Conservation (phyloP, 305 asterid species). For the Lippia alba region DNA sequence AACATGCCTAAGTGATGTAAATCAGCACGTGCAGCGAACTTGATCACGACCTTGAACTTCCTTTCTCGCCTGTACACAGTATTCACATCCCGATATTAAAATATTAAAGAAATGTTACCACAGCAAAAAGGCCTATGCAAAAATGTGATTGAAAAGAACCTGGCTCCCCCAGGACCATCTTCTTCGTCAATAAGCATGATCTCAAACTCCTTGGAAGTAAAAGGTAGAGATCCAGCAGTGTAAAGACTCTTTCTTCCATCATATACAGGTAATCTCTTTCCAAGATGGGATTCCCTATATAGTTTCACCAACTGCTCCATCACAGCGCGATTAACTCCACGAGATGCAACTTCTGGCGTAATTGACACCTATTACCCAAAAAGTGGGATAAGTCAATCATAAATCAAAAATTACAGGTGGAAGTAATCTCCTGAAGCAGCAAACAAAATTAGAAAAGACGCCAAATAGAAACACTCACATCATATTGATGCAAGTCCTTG, state of each 20-base stretch:
- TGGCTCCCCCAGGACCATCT: conserved; percentile 65
- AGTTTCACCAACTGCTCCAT: conserved; percentile 73
- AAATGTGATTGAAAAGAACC: conserved; percentile 43
- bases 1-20: conserved; percentile 95
- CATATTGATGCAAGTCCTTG: conserved; percentile 93
- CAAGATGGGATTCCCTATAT: conserved; percentile 81
- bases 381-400: conserved; percentile 12
- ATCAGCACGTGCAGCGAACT: conserved; percentile 94
- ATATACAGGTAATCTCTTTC: conserved; percentile 85
- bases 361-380: conserved; percentile 64
- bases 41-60: conserved; percentile 83
- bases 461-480: conserved; percentile 50
- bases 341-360: conserved; percentile 77
- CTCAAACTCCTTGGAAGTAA: conserved; percentile 69
- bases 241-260: conserved; percentile 94
- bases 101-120: conserved; percentile 8
- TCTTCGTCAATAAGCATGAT: conserved; percentile 79
- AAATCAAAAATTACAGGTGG: neutral
- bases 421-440: neutral
- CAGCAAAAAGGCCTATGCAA: neutral
- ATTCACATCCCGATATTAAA: conserved; percentile 13
- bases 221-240: conserved; percentile 97
- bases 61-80: conserved; percentile 72
- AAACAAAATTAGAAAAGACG: conserved; percentile 5
- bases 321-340: conserved; percentile 87